These are phyloP conservation scores for Rhodotorula kratochvilovae DNA, from an alignment of 768 basidiomycete species.

Conservation along the genomic window DNA sequence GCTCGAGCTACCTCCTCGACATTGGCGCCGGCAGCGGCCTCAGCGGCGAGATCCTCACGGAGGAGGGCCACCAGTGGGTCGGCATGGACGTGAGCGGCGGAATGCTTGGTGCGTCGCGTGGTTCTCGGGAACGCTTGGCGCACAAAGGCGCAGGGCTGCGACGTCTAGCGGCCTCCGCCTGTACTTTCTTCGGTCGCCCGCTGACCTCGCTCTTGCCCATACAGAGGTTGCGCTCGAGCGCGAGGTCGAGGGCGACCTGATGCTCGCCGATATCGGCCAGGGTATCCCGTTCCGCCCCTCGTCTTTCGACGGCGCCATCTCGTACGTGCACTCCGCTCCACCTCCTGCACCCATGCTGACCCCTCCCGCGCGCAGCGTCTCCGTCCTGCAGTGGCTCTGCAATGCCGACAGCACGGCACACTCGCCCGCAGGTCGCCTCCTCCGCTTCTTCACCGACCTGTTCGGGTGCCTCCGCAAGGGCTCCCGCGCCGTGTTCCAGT, in stretches of 20 bases:
- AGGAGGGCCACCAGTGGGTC: slow-evolving; percentile 86
- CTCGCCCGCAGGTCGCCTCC: slow-evolving; percentile 52
- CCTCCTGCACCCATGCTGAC: background rate
- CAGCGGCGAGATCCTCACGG: slow-evolving; percentile 91
- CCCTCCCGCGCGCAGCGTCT: slow-evolving; percentile 60
- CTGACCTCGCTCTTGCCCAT: no score
- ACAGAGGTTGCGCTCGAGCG: slow-evolving; percentile 93
- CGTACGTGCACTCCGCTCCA: slow-evolving; percentile 53
- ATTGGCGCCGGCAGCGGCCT: slow-evolving; percentile 97
- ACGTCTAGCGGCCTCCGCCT: no score
- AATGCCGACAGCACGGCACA: slow-evolving; percentile 84
- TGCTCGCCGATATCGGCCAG: slow-evolving; percentile 95
- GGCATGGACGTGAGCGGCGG: slow-evolving; percentile 93
- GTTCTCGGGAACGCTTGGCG: background rate
- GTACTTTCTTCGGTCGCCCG: no score
- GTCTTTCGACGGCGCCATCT: slow-evolving; percentile 95
- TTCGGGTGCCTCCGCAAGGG: slow-evolving; percentile 80
- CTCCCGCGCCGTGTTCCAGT: slow-evolving; percentile 80
- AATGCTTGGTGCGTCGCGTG: slow-evolving; percentile 75
- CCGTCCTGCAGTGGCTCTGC: slow-evolving; percentile 96
- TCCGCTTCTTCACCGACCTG: slow-evolving; percentile 86
- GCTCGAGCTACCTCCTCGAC: slow-evolving; percentile 82
- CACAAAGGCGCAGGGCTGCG: no score
- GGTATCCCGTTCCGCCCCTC: slow-evolving; percentile 96
- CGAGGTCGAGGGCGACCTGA: slow-evolving; percentile 91